Percentiles rank a stretch among this genome's conserved stretches.
phyloP scores from a whole-genome alignment of 2,329 filamentous ascomycete species.

The Colletotrichum caudatum region DNA sequence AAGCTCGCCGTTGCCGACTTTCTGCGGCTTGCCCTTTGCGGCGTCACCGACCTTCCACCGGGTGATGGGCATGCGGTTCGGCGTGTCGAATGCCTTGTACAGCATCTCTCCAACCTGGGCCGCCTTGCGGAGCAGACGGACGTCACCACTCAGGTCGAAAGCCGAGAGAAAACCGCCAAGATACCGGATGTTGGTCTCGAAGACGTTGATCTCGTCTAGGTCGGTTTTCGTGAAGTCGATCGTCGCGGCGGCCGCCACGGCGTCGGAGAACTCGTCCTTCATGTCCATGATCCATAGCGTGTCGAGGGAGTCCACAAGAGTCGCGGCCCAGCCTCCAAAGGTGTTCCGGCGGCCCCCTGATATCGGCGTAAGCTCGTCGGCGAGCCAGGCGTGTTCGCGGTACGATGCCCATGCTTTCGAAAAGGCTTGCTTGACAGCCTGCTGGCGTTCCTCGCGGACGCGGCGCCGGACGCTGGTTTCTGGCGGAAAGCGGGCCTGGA shows the following conservation, averaged over 20 bases:
- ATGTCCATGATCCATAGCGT: slow-evolving; percentile 73
- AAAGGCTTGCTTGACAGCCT: slow-evolving; percentile 58
- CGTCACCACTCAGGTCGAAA: slow-evolving; percentile 59
- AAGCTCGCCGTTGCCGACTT: slow-evolving; percentile 49
- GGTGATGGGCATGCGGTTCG: slow-evolving; percentile 58
- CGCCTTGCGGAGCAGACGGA: slow-evolving; percentile 57
- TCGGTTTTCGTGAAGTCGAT: slow-evolving; percentile 62
- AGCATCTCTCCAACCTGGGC: slow-evolving; percentile 61
- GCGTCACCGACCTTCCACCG: slow-evolving; percentile 47
- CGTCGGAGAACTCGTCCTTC: slow-evolving; percentile 66
- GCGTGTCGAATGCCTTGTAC: slow-evolving; percentile 61
- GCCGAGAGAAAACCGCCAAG: slow-evolving; percentile 62
- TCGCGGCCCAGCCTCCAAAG: slow-evolving; percentile 69
- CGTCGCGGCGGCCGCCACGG: slow-evolving; percentile 61
- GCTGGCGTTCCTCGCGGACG: slow-evolving; percentile 47
- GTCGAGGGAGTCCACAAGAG: slow-evolving; percentile 70
- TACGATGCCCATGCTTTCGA: slow-evolving; percentile 63
- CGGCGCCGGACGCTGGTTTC: slow-evolving; percentile 44
- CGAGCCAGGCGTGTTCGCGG: slow-evolving; percentile 63
- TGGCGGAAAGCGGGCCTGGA: slow-evolving; percentile 49
- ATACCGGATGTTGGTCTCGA: slow-evolving; percentile 61
- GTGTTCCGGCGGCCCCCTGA: slow-evolving; percentile 60
- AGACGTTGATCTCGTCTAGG: slow-evolving; percentile 54
- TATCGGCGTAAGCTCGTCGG: slow-evolving; percentile 65
- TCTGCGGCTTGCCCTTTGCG: slow-evolving; percentile 45